Evolutionary conservation across 176 grass and related monocot species (phyloP).

Genomic region (Zea mays): Zm-B73-REFERENCE-NAM-5.0 NC_050101.1:70262001-70262500

Average conservation of each 20-base stretch:
- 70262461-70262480: too few relatives aligned
- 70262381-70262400: too few relatives aligned
- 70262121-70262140: neutral
- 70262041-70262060: constrained; percentile 95
- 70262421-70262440: too few relatives aligned
- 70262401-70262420: too few relatives aligned
- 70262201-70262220: constrained; percentile 1
- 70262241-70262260: constrained; percentile 33
- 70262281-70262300: too few relatives aligned
- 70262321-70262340: too few relatives aligned
- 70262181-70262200: constrained; percentile 16
- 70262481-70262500: too few relatives aligned
- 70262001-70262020: constrained; percentile 97
- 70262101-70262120: constrained; percentile 17
- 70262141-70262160: constrained; percentile 10
- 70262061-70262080: constrained; percentile 82
- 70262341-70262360: too few relatives aligned
- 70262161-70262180: constrained; percentile 1
- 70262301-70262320: too few relatives aligned
- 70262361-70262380: too few relatives aligned
- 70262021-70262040: constrained; percentile 96
- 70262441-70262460: too few relatives aligned
- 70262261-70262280: neutral
- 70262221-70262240: constrained; percentile 4
- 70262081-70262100: constrained; percentile 83